These are phyloP conservation scores for Pleurozium schreberi DNA, from an alignment of 225 moss, liverwort and hornwort genomes.

Conservation along the genomic window DNA sequence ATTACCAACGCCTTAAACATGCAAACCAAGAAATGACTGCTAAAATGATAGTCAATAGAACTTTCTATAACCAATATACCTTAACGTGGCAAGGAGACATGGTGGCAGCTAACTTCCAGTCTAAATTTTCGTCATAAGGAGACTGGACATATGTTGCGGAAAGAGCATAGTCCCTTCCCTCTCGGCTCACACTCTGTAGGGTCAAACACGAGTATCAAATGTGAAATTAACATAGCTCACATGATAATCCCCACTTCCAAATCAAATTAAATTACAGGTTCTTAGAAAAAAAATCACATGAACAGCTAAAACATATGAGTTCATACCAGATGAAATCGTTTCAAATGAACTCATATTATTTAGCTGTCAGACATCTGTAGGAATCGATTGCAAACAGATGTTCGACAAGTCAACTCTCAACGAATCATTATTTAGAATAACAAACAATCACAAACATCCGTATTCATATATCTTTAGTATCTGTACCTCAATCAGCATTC, in stretches of 20 bases:
- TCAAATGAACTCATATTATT: not conserved
- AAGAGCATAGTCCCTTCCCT: slow-evolving; percentile 85
- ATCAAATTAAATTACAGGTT: not conserved
- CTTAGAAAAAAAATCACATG: not conserved
- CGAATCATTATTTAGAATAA: not conserved
- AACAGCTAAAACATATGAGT: not conserved
- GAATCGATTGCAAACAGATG: not conserved
- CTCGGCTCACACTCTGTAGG: slow-evolving; percentile 91
- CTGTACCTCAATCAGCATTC: slow-evolving; percentile 81
- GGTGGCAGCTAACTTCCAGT: slow-evolving; percentile 89
- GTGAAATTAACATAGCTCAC: not conserved
- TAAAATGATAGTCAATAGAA: not conserved
- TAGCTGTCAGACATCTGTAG: not conserved
- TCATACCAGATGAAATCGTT: not conserved
- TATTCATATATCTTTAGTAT: not conserved
- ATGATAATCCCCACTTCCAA: not conserved
- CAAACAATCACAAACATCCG: not conserved
- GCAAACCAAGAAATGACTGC: not conserved
- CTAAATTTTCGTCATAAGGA: slow-evolving; percentile 78
- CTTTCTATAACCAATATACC: slow-evolving; percentile 29
- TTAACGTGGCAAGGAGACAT: slow-evolving; percentile 99
- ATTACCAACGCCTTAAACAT: not conserved
- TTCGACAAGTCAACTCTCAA: not conserved
- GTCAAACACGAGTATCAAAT: not conserved
- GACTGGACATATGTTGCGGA: slow-evolving; percentile 71